Evolutionary conservation across 805 yeast genomes (phyloP).

Genomic region (Komagataella populi): DNA sequence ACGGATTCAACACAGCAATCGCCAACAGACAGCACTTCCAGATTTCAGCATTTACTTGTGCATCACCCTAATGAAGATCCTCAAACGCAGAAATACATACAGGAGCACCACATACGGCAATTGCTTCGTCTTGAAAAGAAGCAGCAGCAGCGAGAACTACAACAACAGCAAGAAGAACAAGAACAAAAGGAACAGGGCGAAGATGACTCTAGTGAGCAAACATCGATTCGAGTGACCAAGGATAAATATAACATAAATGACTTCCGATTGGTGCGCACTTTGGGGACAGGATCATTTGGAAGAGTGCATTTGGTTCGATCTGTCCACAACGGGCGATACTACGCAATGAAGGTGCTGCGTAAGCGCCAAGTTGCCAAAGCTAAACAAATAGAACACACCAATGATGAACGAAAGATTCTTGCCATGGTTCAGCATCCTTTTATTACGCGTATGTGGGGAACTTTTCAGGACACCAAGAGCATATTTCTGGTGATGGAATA

Average conservation of each 20-base stretch:
- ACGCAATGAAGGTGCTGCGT: conserved; percentile 46
- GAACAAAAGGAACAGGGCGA: background rate
- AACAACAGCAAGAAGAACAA: background rate
- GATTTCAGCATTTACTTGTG: background rate
- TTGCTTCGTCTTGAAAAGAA: background rate
- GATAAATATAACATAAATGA: conserved; percentile 36
- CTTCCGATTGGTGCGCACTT: conserved; percentile 40
- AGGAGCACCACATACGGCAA: background rate
- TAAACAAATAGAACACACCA: conserved; percentile 54
- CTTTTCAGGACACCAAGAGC: conserved; percentile 43
- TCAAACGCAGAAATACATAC: background rate
- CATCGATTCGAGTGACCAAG: background rate
- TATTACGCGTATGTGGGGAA: conserved; percentile 55
- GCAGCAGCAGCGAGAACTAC: background rate
- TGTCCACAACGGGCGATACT: conserved; percentile 43
- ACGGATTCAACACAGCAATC: background rate
- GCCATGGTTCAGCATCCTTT: conserved; percentile 47
- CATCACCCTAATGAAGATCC: background rate
- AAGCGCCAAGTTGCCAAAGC: conserved; percentile 44
- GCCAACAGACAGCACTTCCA: background rate
- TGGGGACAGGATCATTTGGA: conserved; percentile 52
- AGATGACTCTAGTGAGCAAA: background rate
- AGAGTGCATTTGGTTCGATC: conserved; percentile 45
- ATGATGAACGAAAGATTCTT: conserved; percentile 47
- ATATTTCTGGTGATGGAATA: conserved; percentile 54